Percentiles rank a stretch among this genome's conserved stretches.
Evolutionary conservation across 202 grass and related monocot species (phyloP).

Genomic region (Sporobolus alterniflorus): DNA sequence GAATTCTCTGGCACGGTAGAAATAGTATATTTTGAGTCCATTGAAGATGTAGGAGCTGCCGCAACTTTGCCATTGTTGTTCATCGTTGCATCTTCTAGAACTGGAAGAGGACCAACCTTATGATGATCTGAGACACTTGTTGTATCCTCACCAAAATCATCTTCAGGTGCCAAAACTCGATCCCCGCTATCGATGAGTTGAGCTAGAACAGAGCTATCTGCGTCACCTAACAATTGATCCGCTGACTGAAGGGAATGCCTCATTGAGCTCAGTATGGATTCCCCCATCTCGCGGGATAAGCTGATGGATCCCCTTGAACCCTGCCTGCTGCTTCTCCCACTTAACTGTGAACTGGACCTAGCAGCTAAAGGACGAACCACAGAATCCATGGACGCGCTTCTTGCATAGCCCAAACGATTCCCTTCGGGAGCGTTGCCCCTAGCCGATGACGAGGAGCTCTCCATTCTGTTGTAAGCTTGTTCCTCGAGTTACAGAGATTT

Average conservation of each 20-base stretch:
- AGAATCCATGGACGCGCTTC: slow-evolving; percentile 52
- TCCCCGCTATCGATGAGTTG: slow-evolving; percentile 78
- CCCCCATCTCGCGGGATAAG: slow-evolving; percentile 56
- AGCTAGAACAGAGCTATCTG: slow-evolving; percentile 63
- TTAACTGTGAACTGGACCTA: slow-evolving; percentile 40
- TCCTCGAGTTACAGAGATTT: neutral
- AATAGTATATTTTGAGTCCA: slow-evolving; percentile 14
- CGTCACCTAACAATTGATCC: slow-evolving; percentile 62
- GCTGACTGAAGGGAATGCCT: slow-evolving; percentile 70
- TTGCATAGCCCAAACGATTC: slow-evolving; percentile 25
- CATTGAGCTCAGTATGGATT: slow-evolving; percentile 71
- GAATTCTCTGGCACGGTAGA: slow-evolving; percentile 12
- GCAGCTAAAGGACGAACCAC: slow-evolving; percentile 25
- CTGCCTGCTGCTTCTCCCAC: slow-evolving; percentile 51
- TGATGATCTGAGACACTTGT: slow-evolving; percentile 28
- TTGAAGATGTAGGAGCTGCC: slow-evolving; percentile 8
- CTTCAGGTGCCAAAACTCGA: slow-evolving; percentile 39
- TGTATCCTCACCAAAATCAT: slow-evolving; percentile 34
- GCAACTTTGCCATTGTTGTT: slow-evolving; percentile 22
- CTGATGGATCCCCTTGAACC: slow-evolving; percentile 58
- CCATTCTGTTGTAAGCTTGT: neutral
- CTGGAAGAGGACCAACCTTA: slow-evolving; percentile 27
- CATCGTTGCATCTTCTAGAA: slow-evolving; percentile 42
- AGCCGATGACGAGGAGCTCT: no score
- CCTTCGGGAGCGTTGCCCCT: neutral